Evolutionary conservation across 2,329 filamentous ascomycete species (phyloP).

Genomic region (Talaromyces sp.): DNA sequence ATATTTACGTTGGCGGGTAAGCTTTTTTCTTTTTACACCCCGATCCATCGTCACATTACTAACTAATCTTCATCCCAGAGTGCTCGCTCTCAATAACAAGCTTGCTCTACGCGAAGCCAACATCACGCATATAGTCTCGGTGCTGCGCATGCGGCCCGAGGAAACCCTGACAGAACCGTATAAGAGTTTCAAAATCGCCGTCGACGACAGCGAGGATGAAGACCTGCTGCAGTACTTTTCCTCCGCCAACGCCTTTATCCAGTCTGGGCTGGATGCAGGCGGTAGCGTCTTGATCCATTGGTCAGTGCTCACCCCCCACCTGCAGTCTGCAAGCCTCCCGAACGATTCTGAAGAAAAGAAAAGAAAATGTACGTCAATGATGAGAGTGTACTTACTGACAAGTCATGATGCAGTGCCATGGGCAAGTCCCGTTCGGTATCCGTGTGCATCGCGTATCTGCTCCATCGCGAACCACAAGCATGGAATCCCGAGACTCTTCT

Average conservation of each 20-base stretch:
- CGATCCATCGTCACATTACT: not conserved
- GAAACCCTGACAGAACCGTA: slow-evolving; percentile 55
- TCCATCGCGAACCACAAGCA: slow-evolving; percentile 56
- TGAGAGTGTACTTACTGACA: not conserved
- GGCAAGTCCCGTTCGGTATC: slow-evolving; percentile 91
- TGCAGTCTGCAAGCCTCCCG: not conserved
- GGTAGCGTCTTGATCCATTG: slow-evolving; percentile 64
- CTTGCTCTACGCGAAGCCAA: slow-evolving; percentile 64
- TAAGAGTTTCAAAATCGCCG: slow-evolving; percentile 71
- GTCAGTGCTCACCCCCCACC: slow-evolving; percentile 43
- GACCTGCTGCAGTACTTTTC: slow-evolving; percentile 80
- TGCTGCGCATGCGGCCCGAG: slow-evolving; percentile 49
- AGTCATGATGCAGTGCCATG: slow-evolving; percentile 64
- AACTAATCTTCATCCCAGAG: slow-evolving; percentile 44
- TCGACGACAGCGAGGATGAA: slow-evolving; percentile 87
- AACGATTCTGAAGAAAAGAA: not conserved
- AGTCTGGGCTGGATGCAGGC: slow-evolving; percentile 62
- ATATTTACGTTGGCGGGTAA: slow-evolving; percentile 76
- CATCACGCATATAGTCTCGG: slow-evolving; percentile 89
- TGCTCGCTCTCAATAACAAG: slow-evolving; percentile 72
- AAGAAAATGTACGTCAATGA: not conserved
- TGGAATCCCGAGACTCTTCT: slow-evolving; percentile 59
- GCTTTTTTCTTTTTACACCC: slow-evolving; percentile 13
- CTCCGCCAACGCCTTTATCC: slow-evolving; percentile 74
- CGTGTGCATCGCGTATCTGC: slow-evolving; percentile 76